These are phyloP conservation scores for Setaria viridis DNA, from an alignment of 202 grass and related monocot genomes.

Conservation along the genomic window DNA sequence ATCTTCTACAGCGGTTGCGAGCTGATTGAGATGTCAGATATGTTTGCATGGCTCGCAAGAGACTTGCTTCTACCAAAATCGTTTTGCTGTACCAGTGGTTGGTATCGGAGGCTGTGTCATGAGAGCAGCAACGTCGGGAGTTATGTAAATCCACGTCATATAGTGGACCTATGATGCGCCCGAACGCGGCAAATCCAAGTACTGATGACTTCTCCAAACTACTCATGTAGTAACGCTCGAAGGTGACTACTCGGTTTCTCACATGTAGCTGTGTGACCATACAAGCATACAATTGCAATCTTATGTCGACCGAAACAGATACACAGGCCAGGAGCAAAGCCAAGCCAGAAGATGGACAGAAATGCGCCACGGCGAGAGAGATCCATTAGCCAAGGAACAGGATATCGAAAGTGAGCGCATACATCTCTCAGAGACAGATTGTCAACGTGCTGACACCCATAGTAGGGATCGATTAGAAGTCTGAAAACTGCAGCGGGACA, in stretches of 20 bases:
- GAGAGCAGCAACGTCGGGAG: background rate
- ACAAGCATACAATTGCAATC: background rate
- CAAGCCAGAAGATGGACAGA: no score
- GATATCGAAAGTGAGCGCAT: background rate
- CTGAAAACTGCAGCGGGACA: background rate
- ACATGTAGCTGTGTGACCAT: background rate
- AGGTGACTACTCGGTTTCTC: background rate
- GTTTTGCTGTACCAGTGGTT: background rate
- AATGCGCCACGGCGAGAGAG: background rate
- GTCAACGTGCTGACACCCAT: background rate
- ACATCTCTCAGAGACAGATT: background rate
- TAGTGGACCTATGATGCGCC: no score
- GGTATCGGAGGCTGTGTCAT: background rate
- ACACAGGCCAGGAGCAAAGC: no score
- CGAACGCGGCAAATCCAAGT: no score
- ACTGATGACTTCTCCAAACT: background rate
- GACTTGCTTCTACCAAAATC: background rate
- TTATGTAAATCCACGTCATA: background rate
- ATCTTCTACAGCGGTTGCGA: constrained; percentile 21
- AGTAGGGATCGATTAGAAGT: background rate
- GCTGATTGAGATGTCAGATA: constrained; percentile 30
- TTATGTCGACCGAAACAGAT: background rate
- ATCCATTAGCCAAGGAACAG: background rate
- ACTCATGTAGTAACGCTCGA: no score
- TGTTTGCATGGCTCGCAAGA: constrained; percentile 34